These are phyloP conservation scores for Chamaenerion angustifolium DNA, from an alignment of 345 rosid genomes.

Conservation along the genomic window DNA sequence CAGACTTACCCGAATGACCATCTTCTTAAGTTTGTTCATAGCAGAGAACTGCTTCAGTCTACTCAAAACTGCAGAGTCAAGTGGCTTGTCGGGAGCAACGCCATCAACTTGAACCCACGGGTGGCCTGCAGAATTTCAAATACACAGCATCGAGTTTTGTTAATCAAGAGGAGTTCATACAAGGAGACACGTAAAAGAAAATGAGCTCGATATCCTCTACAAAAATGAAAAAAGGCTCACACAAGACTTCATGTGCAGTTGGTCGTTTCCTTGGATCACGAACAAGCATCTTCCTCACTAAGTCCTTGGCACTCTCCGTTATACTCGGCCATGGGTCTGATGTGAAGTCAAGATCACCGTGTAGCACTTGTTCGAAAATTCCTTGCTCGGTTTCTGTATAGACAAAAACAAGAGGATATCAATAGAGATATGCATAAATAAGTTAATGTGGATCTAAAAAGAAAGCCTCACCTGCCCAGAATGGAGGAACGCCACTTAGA, in stretches of 20 bases:
- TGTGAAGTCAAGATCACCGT: constrained; percentile 70
- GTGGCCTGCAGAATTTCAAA: constrained; percentile 39
- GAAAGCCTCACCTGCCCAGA: constrained; percentile 64
- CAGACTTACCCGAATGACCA: constrained; percentile 18
- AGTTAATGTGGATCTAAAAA: not conserved
- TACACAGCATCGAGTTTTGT: too few relatives aligned
- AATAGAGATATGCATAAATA: constrained; percentile 2
- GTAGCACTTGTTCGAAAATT: constrained; percentile 74
- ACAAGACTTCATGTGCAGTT: constrained; percentile 74
- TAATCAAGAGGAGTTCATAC: too few relatives aligned
- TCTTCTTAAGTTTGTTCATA: constrained; percentile 24
- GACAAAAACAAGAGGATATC: constrained; percentile 4
- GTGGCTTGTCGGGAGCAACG: constrained; percentile 23
- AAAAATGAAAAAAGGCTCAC: constrained; percentile 45
- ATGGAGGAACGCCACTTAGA: constrained; percentile 88
- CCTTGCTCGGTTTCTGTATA: constrained; percentile 67
- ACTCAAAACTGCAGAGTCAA: constrained; percentile 21
- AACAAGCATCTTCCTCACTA: constrained; percentile 72
- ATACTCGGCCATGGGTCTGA: constrained; percentile 89
- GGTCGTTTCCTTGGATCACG: constrained; percentile 64
- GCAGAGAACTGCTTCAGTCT: constrained; percentile 27
- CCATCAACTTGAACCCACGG: constrained; percentile 81
- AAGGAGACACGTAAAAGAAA: too few relatives aligned
- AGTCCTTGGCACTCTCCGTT: constrained; percentile 78
- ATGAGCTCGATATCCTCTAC: too few relatives aligned